Conservation (phyloP, 768 basidiomycete species). For the Cystobasidiopsis lactophilus region DNA sequence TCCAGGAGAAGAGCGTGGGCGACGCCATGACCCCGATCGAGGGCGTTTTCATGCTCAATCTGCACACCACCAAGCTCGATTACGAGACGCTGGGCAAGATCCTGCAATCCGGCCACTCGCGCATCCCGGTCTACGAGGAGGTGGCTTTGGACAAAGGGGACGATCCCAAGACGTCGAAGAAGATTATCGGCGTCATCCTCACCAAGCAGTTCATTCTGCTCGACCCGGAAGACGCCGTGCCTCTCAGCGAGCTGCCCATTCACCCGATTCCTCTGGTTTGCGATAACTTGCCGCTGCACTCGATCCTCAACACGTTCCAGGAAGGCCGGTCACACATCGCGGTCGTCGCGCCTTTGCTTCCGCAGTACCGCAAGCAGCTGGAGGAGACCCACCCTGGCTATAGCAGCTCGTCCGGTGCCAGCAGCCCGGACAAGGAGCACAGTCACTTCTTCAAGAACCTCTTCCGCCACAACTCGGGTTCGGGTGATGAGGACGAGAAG, state of each 20-base stretch:
- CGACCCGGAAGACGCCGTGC: constrained; percentile 73
- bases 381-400: no score
- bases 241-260: constrained; percentile 57
- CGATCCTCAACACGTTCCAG: constrained; percentile 70
- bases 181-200: constrained; percentile 63
- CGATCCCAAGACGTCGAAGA: constrained; percentile 37
- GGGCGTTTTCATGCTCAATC: constrained; percentile 66
- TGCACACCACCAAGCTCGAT: constrained; percentile 51
- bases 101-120: constrained; percentile 59
- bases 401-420: no score
- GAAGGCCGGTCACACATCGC: constrained; percentile 83
- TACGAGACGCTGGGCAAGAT: constrained; percentile 56
- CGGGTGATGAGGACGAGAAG: constrained; percentile 8
- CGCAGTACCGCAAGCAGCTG: constrained; percentile 9
- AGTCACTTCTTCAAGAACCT: no score
- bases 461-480: no score
- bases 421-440: no score
- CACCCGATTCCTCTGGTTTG: constrained; percentile 74
- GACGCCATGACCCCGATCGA: constrained; percentile 24
- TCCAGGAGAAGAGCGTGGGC: constrained; percentile 34
- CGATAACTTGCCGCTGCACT: constrained; percentile 60
- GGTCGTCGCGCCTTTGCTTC: constrained; percentile 25
- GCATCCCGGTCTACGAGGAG: constrained; percentile 45
- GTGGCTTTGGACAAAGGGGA: neutral
- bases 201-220: constrained; percentile 59